Percentiles rank a stretch among this genome's conserved stretches.
Conservation (phyloP, 1,139 yeast genomes). For the Wickerhamomyces sp. region DNA sequence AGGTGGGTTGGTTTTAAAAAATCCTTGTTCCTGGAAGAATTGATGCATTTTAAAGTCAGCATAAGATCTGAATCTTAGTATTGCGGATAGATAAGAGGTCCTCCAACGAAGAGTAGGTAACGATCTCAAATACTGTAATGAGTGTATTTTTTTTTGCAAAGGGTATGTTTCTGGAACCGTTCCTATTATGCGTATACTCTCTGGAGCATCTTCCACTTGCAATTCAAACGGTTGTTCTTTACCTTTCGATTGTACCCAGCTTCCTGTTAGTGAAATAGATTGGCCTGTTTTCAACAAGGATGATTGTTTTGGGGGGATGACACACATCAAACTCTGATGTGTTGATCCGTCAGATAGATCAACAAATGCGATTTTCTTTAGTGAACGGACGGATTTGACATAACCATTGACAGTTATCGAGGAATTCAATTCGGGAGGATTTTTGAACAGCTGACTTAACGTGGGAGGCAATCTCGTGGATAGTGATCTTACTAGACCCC, state of each 20-base stretch:
- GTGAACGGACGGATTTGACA: slow-evolving; percentile 61
- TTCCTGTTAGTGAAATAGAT: slow-evolving; percentile 39
- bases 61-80: slow-evolving; percentile 67
- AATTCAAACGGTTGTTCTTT: slow-evolving; percentile 42
- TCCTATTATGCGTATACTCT: slow-evolving; percentile 42
- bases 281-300: slow-evolving; percentile 37
- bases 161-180: slow-evolving; percentile 65
- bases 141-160: slow-evolving; percentile 72
- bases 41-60: slow-evolving; percentile 50
- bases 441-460: not conserved
- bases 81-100: slow-evolving; percentile 57
- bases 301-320: slow-evolving; percentile 35
- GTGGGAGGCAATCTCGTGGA: slow-evolving; percentile 1
- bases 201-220: slow-evolving; percentile 27
- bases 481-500: not conserved
- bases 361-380: slow-evolving; percentile 73
- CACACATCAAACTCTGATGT: slow-evolving; percentile 51
- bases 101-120: slow-evolving; percentile 78
- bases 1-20: slow-evolving; percentile 80
- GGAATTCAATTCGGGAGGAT: slow-evolving; percentile 4
- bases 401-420: slow-evolving; percentile 48
- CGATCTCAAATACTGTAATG: slow-evolving; percentile 59
- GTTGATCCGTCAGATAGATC: slow-evolving; percentile 77
- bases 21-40: slow-evolving; percentile 51
- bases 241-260: slow-evolving; percentile 42